Evolutionary conservation across 176 grass and related monocot species (phyloP), one percentile per base, ranked within the genome.

Genomic region (Alopecurus myosuroides): DNA sequence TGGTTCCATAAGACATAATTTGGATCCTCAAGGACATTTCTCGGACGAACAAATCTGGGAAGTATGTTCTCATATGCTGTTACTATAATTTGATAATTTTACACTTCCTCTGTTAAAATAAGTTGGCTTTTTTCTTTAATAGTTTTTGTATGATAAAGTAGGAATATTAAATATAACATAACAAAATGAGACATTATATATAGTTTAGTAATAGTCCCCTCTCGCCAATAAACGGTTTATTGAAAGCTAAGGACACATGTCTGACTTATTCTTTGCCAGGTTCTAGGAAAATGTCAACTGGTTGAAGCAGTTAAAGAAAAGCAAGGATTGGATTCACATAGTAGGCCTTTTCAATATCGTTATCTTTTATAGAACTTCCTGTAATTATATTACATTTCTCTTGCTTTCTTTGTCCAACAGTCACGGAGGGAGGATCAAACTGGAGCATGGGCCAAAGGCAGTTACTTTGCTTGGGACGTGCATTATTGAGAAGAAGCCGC

Each of bases 361-460:
- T 62, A 4, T 63, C 29, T 31, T 18, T 63, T 63, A 63, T 30
- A 63, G 26, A 63, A 63, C 13, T 63, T 63, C 13, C 60, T 33
- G 13, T 33, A 63, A 63, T 18, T 63, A 31, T 63, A 29, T 63
- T 29, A 33, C 60, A 63, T 63, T 63, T 63, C 25, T 63, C 30
- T 63, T 62, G 30, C 58, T 62, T 33, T 29, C 29, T 63, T 63
- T 58, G 34, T 31, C 14, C 30, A 26, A 20, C 61, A 91, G 88
- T 94, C 77, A 78, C 91, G 20, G 92, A 94, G 72, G 92, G 88
- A 37, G 92, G 92, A 8, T 94, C 86, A 35, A 94, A 94, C 39
- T 94, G 88, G 92, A 66, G 63, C 31, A 66, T 36, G 63, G 63
- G 63, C 31, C 63, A 66, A 31, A 66, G 63, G 63, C 63, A 94